phyloP scores from a whole-genome alignment of 2,329 filamentous ascomycete genomes.

The Aspergillus nomiae region DNA sequence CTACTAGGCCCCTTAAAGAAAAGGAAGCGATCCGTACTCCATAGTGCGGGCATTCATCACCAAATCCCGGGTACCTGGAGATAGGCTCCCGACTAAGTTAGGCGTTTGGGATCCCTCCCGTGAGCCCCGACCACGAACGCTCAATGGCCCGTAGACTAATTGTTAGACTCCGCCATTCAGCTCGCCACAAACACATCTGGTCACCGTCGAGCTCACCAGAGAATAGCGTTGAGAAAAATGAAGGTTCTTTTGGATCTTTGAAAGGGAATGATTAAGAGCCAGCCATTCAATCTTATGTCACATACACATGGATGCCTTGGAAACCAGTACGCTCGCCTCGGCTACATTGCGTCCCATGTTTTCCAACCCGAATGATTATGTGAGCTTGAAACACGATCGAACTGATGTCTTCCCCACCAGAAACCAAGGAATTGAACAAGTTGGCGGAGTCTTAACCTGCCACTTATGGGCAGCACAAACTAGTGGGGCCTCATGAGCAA shows the following conservation, averaged over 20 bases:
- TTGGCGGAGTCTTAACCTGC: conserved; percentile 5
- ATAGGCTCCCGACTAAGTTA: conserved; percentile 1
- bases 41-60: neutral
- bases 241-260: neutral
- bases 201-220: conserved; percentile 17
- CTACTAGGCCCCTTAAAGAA: neutral
- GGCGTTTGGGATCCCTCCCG: neutral
- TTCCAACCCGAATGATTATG: neutral
- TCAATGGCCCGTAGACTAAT: conserved; percentile 12
- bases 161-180: conserved; percentile 18
- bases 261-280: neutral
- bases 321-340: neutral
- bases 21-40: neutral
- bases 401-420: conserved; percentile 5
- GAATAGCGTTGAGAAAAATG: conserved; percentile 3
- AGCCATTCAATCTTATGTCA: neutral
- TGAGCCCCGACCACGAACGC: conserved; percentile 3
- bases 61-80: neutral
- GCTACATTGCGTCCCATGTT: neutral
- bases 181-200: conserved; percentile 18
- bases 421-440: conserved; percentile 9
- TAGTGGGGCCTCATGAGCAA: conserved; percentile 6
- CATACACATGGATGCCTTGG: neutral
- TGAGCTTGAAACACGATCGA: neutral
- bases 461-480: conserved; percentile 6